These are phyloP conservation scores for Cinnamomum micranthum DNA, from an alignment of 164 flowering plant genomes.

Conservation along the genomic window DNA sequence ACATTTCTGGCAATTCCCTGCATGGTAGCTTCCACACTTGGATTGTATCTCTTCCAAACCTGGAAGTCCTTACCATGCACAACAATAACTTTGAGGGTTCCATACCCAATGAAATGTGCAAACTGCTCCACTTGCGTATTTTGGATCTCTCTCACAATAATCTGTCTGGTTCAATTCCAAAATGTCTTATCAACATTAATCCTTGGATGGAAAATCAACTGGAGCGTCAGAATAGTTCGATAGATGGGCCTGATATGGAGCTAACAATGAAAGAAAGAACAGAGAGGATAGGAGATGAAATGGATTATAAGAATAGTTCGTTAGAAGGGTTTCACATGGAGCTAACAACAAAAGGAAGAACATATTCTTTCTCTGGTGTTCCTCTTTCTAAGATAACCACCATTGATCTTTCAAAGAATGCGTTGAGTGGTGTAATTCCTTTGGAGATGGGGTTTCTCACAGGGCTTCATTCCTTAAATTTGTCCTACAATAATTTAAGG, in stretches of 20 bases:
- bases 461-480: background rate
- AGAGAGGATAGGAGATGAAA: background rate
- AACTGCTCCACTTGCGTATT: background rate
- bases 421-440: background rate
- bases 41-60: background rate
- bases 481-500: background rate
- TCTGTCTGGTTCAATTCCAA: background rate
- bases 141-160: background rate
- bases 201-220: background rate
- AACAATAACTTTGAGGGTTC: background rate
- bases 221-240: background rate
- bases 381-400: background rate
- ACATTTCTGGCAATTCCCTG: background rate
- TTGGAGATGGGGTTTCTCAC: background rate
- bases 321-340: background rate
- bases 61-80: background rate
- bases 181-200: background rate
- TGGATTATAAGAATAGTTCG: background rate
- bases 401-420: background rate
- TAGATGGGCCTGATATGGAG: background rate
- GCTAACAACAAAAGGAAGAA: background rate
- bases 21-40: background rate
- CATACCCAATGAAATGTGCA: background rate
- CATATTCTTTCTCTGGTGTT: background rate
- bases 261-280: too few relatives aligned